Evolutionary conservation across 352 stramenopile genomes (phyloP).

Genomic region (Globisporangium perplexum): DNA sequence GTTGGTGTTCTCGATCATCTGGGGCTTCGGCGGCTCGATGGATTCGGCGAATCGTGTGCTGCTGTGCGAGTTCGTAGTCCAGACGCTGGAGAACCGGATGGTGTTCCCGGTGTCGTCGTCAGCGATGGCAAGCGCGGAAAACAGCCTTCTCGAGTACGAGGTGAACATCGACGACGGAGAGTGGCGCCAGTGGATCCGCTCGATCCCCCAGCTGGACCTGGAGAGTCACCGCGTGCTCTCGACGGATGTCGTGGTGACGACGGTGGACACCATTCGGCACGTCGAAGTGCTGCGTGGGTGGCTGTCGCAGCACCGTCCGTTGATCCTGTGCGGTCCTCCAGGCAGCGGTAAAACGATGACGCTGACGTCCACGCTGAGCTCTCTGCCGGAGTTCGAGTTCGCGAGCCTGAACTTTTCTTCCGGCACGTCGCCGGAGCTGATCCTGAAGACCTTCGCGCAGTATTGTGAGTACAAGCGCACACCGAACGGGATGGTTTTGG

Average conservation of each 20-base stretch:
- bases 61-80: conserved; percentile 87
- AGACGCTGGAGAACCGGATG: conserved; percentile 87
- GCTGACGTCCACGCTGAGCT: conserved; percentile 96
- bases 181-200: conserved; percentile 95
- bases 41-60: conserved; percentile 89
- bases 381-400: conserved; percentile 97
- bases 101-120: conserved; percentile 73
- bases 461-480: conserved; percentile 99
- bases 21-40: conserved; percentile 98
- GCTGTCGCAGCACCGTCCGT: conserved; percentile 94
- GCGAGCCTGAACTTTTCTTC: conserved; percentile 99
- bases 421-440: conserved; percentile 97
- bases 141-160: conserved; percentile 94
- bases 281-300: conserved; percentile 97
- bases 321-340: conserved; percentile 97
- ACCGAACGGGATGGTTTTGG: conserved; percentile 94
- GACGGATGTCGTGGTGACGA: conserved; percentile 99
- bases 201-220: conserved; percentile 97
- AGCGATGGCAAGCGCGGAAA: conserved; percentile 40
- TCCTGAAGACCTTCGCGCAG: conserved; percentile 98
- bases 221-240: conserved; percentile 95
- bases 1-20: conserved; percentile 97
- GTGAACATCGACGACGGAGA: conserved; percentile 96
- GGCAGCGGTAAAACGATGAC: conserved; percentile 99
- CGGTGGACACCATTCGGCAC: conserved; percentile 98